Evolutionary conservation across 169 alveolate genomes (phyloP).

Genomic region (Amoebophrya sp.): DNA sequence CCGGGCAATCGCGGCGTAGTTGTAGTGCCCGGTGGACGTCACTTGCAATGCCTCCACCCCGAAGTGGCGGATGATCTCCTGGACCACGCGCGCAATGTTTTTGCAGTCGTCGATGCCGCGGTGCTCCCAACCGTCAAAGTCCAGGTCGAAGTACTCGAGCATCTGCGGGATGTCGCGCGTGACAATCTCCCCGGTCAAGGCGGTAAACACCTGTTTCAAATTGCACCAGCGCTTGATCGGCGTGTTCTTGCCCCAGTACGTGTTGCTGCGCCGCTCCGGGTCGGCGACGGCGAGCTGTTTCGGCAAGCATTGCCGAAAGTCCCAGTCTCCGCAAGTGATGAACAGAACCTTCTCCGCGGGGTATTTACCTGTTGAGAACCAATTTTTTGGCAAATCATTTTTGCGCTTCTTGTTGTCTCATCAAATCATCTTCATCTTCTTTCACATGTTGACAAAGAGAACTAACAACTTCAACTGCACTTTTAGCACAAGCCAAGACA

Average conservation of each 20-base stretch:
- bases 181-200: not conserved
- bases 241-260: not conserved
- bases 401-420: too few relatives aligned
- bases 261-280: not conserved
- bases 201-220: not conserved
- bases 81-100: not conserved
- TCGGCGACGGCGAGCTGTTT: not conserved
- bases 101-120: not conserved
- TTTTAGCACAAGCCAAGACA: too few relatives aligned
- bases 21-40: constrained; percentile 6
- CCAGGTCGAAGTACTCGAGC: not conserved
- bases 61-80: not conserved
- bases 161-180: not conserved
- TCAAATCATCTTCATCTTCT: too few relatives aligned
- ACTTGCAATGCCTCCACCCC: not conserved
- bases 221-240: not conserved
- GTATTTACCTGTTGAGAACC: not conserved
- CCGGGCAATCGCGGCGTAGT: too few relatives aligned
- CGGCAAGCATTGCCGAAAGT: not conserved
- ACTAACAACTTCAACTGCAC: too few relatives aligned
- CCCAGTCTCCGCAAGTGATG: not conserved
- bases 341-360: not conserved
- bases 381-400: not conserved
- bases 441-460: too few relatives aligned
- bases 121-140: not conserved